phyloP scores from a whole-genome alignment of 73 alveolate genomes.

The Strombidium stylifer region DNA sequence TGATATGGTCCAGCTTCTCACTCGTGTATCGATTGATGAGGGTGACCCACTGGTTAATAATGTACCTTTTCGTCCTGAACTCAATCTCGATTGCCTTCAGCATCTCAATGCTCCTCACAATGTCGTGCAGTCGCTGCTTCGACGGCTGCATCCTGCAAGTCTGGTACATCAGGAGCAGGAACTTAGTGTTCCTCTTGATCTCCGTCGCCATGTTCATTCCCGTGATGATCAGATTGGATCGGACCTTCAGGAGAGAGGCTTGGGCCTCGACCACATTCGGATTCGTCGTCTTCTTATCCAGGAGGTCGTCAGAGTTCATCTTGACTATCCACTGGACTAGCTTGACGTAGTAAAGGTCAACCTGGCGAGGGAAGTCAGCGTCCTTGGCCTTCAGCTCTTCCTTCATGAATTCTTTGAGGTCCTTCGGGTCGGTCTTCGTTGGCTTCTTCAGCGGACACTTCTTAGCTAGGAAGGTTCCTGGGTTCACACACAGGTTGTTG shows the following conservation, averaged over 20 bases:
- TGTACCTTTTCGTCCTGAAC: constrained; percentile 29
- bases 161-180: constrained; percentile 44
- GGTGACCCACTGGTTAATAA: constrained; percentile 31
- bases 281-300: neutral
- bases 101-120: constrained; percentile 52
- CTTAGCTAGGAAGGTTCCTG: constrained; percentile 68
- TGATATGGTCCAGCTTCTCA: constrained; percentile 13
- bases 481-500: constrained; percentile 59
- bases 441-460: constrained; percentile 80
- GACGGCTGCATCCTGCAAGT: constrained; percentile 14
- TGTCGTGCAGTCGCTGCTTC: constrained; percentile 38
- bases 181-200: constrained; percentile 42
- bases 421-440: constrained; percentile 80
- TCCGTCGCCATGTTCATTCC: constrained; percentile 56
- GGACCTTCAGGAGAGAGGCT: constrained; percentile 18
- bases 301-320: constrained; percentile 42
- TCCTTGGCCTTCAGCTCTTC: constrained; percentile 20
- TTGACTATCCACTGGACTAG: constrained; percentile 54
- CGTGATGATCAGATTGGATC: constrained; percentile 24
- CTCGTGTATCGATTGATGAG: constrained; percentile 12
- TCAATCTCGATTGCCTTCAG: constrained; percentile 56
- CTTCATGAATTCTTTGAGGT: constrained; percentile 30
- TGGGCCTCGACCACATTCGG: constrained; percentile 39
- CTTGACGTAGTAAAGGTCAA: constrained; percentile 20
- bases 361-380: neutral